A percentile compares a stretch with the other conserved stretches of the same genome.
phyloP scores from a whole-genome alignment of 2,329 filamentous ascomycete genomes.

The Colletotrichum lindemuthianum region DNA sequence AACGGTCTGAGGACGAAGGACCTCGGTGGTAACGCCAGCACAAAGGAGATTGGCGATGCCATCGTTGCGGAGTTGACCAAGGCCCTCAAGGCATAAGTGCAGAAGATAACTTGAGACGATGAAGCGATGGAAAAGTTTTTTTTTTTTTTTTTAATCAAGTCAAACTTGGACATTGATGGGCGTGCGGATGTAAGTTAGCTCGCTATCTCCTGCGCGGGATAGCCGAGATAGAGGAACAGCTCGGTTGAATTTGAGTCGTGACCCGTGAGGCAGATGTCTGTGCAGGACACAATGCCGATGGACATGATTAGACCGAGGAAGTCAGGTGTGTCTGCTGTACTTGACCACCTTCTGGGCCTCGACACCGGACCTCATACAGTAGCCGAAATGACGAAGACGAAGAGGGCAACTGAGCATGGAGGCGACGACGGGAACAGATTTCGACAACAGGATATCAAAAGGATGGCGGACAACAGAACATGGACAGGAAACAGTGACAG shows the following conservation, averaged over 20 bases:
- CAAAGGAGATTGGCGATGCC: constrained; percentile 72
- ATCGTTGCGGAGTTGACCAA: constrained; percentile 78
- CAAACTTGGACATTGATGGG: constrained; percentile 5
- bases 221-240: constrained; percentile 11
- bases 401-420: too few relatives aligned
- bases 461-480: too few relatives aligned
- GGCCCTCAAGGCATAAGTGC: constrained; percentile 62
- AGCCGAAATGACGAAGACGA: too few relatives aligned
- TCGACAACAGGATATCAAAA: too few relatives aligned
- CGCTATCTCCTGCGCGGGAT: constrained; percentile 12
- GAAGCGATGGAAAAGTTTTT: background rate
- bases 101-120: background rate
- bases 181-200: constrained; percentile 18
- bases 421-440: too few relatives aligned
- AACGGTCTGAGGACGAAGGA: constrained; percentile 82
- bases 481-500: too few relatives aligned
- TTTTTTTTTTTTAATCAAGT: constrained; percentile 1
- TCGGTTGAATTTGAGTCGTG: constrained; percentile 4
- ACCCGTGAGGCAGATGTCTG: too few relatives aligned
- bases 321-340: too few relatives aligned
- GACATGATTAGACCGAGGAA: too few relatives aligned
- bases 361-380: too few relatives aligned
- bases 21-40: constrained; percentile 81
- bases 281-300: too few relatives aligned
- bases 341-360: too few relatives aligned